Evolutionary conservation across 129 eudicot genomes (phyloP).

Genomic region (Logfia minima): DNA sequence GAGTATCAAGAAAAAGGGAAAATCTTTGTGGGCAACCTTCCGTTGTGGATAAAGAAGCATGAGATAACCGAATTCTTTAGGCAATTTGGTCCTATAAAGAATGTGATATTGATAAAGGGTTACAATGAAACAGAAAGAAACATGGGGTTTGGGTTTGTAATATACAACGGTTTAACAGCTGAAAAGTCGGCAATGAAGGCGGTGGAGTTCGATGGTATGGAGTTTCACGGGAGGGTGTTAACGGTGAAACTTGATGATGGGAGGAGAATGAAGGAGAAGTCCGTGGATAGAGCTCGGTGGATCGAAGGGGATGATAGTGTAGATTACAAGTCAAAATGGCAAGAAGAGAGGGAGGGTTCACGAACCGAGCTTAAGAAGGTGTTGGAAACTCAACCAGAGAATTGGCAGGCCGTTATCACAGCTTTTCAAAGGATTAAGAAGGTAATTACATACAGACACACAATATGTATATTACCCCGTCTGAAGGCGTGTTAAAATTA

Average conservation of each 20-base stretch:
- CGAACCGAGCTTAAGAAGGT: constrained; percentile 56
- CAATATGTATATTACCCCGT: not conserved
- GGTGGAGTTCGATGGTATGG: constrained; percentile 91
- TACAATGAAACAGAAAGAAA: constrained; percentile 64
- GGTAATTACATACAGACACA: constrained; percentile 39
- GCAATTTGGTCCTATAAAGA: constrained; percentile 82
- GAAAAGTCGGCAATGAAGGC: constrained; percentile 82
- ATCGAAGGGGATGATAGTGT: constrained; percentile 51
- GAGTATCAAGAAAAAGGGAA: constrained; percentile 70
- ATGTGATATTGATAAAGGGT: constrained; percentile 73
- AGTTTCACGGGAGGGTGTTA: constrained; percentile 83
- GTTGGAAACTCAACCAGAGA: constrained; percentile 68
- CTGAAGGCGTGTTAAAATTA: not conserved
- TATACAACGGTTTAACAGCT: constrained; percentile 59
- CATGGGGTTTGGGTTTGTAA: constrained; percentile 89
- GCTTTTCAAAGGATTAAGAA: constrained; percentile 85
- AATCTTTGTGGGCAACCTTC: constrained; percentile 85
- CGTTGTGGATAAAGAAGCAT: constrained; percentile 72
- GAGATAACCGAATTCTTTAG: constrained; percentile 72
- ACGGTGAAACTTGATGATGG: constrained; percentile 93
- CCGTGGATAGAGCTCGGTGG: constrained; percentile 63
- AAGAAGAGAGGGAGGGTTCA: constrained; percentile 66
- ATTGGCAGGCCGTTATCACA: constrained; percentile 89
- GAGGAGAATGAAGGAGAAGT: constrained; percentile 58
- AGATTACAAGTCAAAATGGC: constrained; percentile 73